Conservation (phyloP, 2,329 filamentous ascomycete genomes). For the Alternaria atra region DNA sequence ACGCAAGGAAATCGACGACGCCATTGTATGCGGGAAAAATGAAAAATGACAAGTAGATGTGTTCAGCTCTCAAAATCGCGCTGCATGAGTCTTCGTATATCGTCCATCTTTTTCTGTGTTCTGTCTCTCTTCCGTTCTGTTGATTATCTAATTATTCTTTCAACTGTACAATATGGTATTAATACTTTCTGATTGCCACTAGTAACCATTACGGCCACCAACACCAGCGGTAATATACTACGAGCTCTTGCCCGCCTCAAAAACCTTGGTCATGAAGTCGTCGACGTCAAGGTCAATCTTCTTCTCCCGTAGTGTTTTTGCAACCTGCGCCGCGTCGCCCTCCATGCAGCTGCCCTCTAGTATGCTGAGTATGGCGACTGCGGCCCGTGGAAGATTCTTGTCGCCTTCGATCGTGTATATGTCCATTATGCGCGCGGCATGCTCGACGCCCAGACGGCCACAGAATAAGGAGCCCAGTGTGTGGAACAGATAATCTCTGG, state of each 20-base stretch:
- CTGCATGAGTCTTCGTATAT: slow-evolving; percentile 17
- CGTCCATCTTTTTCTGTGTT: slow-evolving; percentile 6
- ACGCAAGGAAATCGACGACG: not conserved
- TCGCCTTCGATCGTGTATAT: slow-evolving; percentile 86
- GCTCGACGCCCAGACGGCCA: slow-evolving; percentile 71
- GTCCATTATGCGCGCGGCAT: slow-evolving; percentile 79
- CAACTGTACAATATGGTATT: slow-evolving; percentile 2
- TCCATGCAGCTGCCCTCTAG: slow-evolving; percentile 57
- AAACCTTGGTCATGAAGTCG: slow-evolving; percentile 46
- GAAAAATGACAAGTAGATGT: slow-evolving; percentile 2
- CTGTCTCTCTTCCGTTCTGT: not conserved
- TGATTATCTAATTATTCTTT: not conserved
- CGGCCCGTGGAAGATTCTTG: slow-evolving; percentile 73
- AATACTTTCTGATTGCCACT: slow-evolving; percentile 1
- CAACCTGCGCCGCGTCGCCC: slow-evolving; percentile 46
- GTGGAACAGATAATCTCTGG: slow-evolving; percentile 63
- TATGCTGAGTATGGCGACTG: slow-evolving; percentile 69
- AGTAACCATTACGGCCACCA: not conserved
- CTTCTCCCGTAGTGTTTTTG: slow-evolving; percentile 25
- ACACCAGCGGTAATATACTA: not conserved
- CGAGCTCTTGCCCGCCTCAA: slow-evolving; percentile 45
- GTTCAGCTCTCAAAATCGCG: slow-evolving; percentile 11
- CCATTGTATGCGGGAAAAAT: not conserved
- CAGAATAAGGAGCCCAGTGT: slow-evolving; percentile 72
- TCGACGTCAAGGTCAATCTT: slow-evolving; percentile 32